Evolutionary conservation across 2,329 filamentous ascomycete genomes (phyloP), one percentile per base, ranked within the genome.

Genomic region (Fusarium sp.): DNA sequence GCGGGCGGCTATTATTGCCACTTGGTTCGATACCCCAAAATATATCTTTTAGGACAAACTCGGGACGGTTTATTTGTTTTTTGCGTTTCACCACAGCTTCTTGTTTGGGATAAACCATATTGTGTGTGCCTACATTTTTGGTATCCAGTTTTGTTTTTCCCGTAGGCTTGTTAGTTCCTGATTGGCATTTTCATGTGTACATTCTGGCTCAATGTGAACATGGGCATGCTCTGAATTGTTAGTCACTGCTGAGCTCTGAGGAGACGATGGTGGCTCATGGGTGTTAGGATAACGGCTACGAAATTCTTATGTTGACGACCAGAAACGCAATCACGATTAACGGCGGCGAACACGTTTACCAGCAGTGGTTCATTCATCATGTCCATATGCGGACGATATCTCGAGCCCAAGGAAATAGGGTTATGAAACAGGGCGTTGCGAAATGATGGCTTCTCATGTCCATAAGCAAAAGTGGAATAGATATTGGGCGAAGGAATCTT

Each of bases 11-110:
- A 61, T 15, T 45, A 56, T 54, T 50, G 51, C 53, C 63, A 65
- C 60, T 64, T 63, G 63, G 58, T 65, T 74, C 58, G 65, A 76
- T 75, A 71, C 62, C 50, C 71, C 66, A 65, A 65, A 68, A 72
- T 71, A 65, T 39, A 71, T 66, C 68, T 67, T 56, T 42, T 44
- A 67, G 53, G 36, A 61, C 60, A 67, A 67, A 55, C 45, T 48
- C 56, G 60, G 71, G 60, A 66, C 31, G 65, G 65, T 28, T 68
- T 47, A 30, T 47, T 69, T 74, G 39, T 57, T 72, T 75, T 66
- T 63, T 67, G 42, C 65, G 33, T 48, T 56, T 63, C 41, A 51
- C 28, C 31, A 54, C 51, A 61, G 56, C 51, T 44, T 69, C 57
- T 60, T 60, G 31, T 39, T 56, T 51, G 35, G 53, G 31, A 51